These are phyloP conservation scores for Allium fistulosum DNA, from an alignment of 106 monocot genomes.

Conservation along the genomic window DNA sequence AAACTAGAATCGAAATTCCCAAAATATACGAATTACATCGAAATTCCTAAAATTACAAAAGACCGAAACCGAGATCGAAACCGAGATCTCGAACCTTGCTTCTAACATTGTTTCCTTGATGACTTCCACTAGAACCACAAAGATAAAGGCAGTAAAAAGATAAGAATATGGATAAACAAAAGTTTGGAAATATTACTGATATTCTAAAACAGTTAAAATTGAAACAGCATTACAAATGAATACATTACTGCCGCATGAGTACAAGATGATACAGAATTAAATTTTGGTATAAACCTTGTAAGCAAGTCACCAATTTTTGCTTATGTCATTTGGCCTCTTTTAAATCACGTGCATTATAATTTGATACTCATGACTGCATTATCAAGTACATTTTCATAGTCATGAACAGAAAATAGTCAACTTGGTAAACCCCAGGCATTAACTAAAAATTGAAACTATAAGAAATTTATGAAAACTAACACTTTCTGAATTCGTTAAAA, in stretches of 20 bases:
- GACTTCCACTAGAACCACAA: constrained; percentile 33
- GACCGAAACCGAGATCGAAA: too few relatives aligned
- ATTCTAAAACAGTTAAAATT: constrained; percentile 86
- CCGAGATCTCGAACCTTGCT: too few relatives aligned
- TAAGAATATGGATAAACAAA: constrained; percentile 1
- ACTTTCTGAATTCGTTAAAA: too few relatives aligned
- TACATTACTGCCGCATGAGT: not conserved
- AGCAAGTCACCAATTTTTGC: constrained; percentile 98
- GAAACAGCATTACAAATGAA: not conserved
- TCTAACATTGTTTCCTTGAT: constrained; percentile 85
- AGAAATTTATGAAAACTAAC: too few relatives aligned
- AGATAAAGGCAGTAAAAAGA: not conserved
- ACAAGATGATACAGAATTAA: not conserved
- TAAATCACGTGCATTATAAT: constrained; percentile 87
- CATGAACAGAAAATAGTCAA: not conserved
- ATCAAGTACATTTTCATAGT: not conserved
- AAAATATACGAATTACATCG: too few relatives aligned
- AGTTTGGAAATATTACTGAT: constrained; percentile 41
- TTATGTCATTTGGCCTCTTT: constrained; percentile 95
- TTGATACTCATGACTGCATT: constrained; percentile 89
- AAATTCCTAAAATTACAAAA: too few relatives aligned
- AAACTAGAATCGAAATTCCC: too few relatives aligned
- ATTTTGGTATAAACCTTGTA: constrained; percentile 51
- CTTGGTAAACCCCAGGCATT: too few relatives aligned
- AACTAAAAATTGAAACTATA: too few relatives aligned